Evolutionary conservation across 306 rosid species (phyloP).

Genomic region (Cyclanthera cordifolia): DNA sequence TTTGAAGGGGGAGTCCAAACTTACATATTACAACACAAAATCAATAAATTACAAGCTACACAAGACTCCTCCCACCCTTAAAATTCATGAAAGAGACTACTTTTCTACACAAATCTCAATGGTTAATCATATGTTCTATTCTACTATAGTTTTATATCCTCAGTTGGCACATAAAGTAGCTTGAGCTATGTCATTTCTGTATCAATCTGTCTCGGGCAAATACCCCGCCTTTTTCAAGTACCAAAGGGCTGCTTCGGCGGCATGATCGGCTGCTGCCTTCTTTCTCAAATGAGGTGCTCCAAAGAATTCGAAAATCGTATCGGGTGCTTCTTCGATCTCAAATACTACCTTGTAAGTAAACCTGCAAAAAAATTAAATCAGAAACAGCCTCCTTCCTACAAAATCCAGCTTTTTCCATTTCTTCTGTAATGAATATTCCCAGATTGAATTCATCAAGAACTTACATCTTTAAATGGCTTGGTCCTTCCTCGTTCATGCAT

Average conservation of each 20-base stretch:
- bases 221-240: conserved; percentile 45
- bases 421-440: neutral
- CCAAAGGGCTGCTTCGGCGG: conserved; percentile 83
- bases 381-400: no score
- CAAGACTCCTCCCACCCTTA: neutral
- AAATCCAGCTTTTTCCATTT: neutral
- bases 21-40: neutral
- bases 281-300: conserved; percentile 42
- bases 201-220: conserved; percentile 6
- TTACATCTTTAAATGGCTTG: conserved; percentile 47
- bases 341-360: conserved; percentile 52
- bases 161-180: neutral
- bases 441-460: conserved; percentile 14
- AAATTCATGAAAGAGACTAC: neutral
- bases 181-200: neutral
- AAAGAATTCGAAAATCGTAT: conserved; percentile 35
- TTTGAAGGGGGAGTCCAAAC: neutral
- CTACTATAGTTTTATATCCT: neutral
- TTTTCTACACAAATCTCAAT: neutral
- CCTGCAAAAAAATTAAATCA: conserved; percentile 25
- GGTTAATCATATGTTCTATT: neutral
- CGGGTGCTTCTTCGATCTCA: conserved; percentile 47
- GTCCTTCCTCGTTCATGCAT: conserved; percentile 74
- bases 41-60: neutral
- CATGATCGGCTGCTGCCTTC: conserved; percentile 70